Base-by-base conservation (phyloP, 1,139 yeast genomes). In the Taphrina wiesneri region DNA sequence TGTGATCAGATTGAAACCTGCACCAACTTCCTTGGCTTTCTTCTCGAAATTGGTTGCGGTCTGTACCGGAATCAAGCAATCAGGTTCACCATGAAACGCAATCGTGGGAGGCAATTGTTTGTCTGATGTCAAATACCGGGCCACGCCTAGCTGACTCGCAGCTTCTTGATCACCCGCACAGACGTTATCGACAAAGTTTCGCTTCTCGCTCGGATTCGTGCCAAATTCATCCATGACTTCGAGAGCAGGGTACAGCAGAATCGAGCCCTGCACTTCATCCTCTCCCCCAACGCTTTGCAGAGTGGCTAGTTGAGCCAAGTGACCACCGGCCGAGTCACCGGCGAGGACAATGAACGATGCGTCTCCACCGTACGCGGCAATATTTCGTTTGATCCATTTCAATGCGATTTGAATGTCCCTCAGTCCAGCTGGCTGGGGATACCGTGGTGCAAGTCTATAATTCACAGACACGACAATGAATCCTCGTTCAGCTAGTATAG, bases 251-350 rank as follows among this genome's bases (percentile, higher is more conserved):
- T 41, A 59, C 13, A 59, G 32, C 13, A 59, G 26, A 4, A 59
- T 26, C 5, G 63, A 51, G 21, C 56, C 63, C 39, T 47, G 47
- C 6, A 59, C 49, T 3, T 17, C 41, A 19, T 39, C 21, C 23
- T 28, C 45, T 53, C 21, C 49, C 13, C 28, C 26, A 19, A 11
- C 46, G 25, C 21, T 46, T 5, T 30, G 52, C 41, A 53, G 13
- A 36, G 65, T 46, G 34, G 65, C 45, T 17, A 53, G 28, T 25
- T 39, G 53, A 1, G 65, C 65, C 21, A 53, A 30, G 41, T 62
- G 65, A n/a, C 60, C 65, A 19, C 65, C 65, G 36, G 59, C 57
- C 6, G 60, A 53, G 25, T 62, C 65, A 5, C 65, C 65, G n/a
- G 51, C 39, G 39, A 53, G 25, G n/a, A 54, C 4, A 28, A 62